A percentile compares a stretch with the other conserved stretches of the same genome.
phyloP scores from a whole-genome alignment of 2,329 filamentous ascomycete species.

The Chalara sp. region DNA sequence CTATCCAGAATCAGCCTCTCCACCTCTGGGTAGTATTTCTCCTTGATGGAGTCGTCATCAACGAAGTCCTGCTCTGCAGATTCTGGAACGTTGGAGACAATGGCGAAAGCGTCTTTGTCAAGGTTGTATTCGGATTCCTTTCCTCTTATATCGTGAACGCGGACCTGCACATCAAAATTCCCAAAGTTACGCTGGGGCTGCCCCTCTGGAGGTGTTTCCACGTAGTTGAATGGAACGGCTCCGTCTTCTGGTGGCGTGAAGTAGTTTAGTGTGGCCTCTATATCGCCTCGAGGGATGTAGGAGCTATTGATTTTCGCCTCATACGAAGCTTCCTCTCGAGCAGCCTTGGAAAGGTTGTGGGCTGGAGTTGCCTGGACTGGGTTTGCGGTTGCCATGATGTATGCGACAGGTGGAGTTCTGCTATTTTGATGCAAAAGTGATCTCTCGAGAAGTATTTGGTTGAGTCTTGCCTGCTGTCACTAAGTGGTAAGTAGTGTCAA shows the following conservation, averaged over 20 bases:
- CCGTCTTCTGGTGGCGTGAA: constrained; percentile 48
- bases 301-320: constrained; percentile 7
- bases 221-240: constrained; percentile 47
- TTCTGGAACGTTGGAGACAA: constrained; percentile 51
- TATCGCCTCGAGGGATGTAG: constrained; percentile 42
- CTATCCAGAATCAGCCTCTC: constrained; percentile 61
- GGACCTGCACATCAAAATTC: constrained; percentile 21
- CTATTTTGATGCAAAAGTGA: no score
- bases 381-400: constrained; percentile 34
- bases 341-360: constrained; percentile 30
- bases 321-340: constrained; percentile 17
- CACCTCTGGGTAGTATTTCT: constrained; percentile 79
- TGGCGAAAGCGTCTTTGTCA: constrained; percentile 69
- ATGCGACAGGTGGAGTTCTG: not conserved
- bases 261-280: constrained; percentile 44
- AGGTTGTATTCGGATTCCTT: constrained; percentile 59
- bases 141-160: constrained; percentile 68
- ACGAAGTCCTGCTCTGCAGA: constrained; percentile 53
- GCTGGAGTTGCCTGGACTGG: constrained; percentile 32
- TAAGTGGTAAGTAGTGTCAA: no score
- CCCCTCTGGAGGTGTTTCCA: constrained; percentile 32
- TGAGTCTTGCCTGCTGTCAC: no score
- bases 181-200: constrained; percentile 24
- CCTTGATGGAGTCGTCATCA: constrained; percentile 62
- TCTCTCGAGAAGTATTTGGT: no score